phyloP scores from a whole-genome alignment of 192 early-diverging fungal species.

The Podila epigama region DNA sequence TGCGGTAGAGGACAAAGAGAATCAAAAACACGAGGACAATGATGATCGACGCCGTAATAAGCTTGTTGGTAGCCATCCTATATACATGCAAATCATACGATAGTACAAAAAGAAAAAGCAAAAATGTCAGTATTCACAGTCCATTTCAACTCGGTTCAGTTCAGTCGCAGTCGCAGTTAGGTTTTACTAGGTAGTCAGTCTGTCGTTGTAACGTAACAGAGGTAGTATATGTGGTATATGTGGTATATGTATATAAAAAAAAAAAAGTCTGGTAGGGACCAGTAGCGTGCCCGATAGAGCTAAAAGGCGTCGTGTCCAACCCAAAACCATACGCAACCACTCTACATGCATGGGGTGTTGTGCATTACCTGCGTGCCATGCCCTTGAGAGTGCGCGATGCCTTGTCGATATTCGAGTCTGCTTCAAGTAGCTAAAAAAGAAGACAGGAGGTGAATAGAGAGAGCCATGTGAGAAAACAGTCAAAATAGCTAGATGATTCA shows the following conservation, averaged over 20 bases:
- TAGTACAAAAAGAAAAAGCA: background rate
- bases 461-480: background rate
- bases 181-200: too few relatives aligned
- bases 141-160: too few relatives aligned
- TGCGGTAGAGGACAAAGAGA: slow-evolving; percentile 82
- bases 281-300: background rate
- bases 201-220: too few relatives aligned
- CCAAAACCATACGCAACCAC: background rate
- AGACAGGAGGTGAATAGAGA: background rate
- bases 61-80: slow-evolving; percentile 88
- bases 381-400: slow-evolving; percentile 71
- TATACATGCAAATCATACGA: background rate
- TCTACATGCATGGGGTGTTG: too few relatives aligned
- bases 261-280: too few relatives aligned
- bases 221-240: too few relatives aligned
- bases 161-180: too few relatives aligned
- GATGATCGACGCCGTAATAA: slow-evolving; percentile 88
- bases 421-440: slow-evolving; percentile 69
- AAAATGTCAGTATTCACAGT: too few relatives aligned
- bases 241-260: too few relatives aligned
- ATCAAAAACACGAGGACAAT: slow-evolving; percentile 82
- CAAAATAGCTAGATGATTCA: background rate
- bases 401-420: slow-evolving; percentile 75
- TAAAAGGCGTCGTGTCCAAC: background rate
- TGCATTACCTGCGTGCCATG: slow-evolving; percentile 77